These are phyloP conservation scores for Botryotinia narcissicola DNA, from an alignment of 2,329 filamentous ascomycete species.

Conservation along the genomic window DNA sequence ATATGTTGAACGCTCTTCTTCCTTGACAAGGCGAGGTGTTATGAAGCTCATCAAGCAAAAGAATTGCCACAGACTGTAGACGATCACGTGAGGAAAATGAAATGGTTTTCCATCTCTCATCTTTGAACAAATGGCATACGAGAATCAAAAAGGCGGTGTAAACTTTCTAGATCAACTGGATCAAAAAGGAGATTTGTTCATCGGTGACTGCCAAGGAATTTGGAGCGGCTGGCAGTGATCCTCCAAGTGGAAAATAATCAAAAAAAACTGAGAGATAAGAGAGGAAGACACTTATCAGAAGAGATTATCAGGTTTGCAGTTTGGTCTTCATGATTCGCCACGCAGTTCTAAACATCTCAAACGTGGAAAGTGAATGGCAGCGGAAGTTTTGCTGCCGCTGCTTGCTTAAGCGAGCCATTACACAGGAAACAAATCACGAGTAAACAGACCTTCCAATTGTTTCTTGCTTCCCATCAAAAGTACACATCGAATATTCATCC, in stretches of 20 bases:
- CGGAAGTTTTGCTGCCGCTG: neutral
- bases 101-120: neutral
- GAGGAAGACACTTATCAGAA: neutral
- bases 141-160: too few species aligned
- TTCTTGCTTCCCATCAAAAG: neutral
- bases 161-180: neutral
- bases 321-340: neutral
- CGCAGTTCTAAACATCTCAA: fast-evolving
- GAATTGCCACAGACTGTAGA: neutral
- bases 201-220: too few species aligned
- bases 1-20: neutral
- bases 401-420: neutral
- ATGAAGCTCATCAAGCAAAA: neutral
- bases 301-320: fast-evolving
- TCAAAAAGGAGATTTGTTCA: too few species aligned
- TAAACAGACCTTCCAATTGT: neutral
- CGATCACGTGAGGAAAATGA: neutral
- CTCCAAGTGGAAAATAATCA: neutral
- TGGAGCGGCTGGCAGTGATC: too few species aligned
- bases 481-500: neutral
- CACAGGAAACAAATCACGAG: neutral
- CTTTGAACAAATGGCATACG: neutral
- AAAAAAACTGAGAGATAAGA: neutral
- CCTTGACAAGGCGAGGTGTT: neutral
- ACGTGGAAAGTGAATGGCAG: neutral